Evolutionary conservation across 2,329 filamentous ascomycete species (phyloP), one percentile per base, ranked within the genome.

Genomic region (Aspergillus quadricinctus): DNA sequence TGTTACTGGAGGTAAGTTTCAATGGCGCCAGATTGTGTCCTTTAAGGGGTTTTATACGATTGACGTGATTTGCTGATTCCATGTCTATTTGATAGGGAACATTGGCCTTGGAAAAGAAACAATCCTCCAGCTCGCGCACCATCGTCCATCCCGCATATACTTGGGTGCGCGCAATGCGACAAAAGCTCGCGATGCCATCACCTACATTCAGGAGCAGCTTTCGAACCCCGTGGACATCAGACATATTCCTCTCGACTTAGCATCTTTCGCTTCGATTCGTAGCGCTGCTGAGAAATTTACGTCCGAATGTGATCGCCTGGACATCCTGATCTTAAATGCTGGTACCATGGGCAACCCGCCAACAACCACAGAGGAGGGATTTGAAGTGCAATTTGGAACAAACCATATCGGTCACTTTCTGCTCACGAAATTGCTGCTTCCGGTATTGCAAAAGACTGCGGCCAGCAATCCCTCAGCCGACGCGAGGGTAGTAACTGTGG

Each of bases 71-170:
- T 46, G 10, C 43, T 27, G 21, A 46, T 23, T 23, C 23, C 21
- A 25, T 23, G 21, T 25, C 6, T 41, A 45, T 49, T 56, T 3
- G 14, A n/a, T 49, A 77, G 77, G 78, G 28, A 80, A 79, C 59
- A 63, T 69, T 27, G 78, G 78, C 8, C 70, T 80, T 27, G 79
- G 79, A 35, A 75, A 74, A 65, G 75, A 80, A 61, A 77, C 78
- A 7, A 67, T 81, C 46, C 64, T 75, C 37, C 74, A 78, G 52
- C 72, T 83, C 46, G 78, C 78, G n/a, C 73, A 72, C 55, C 82
- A 84, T 64, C 66, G 72, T 7, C 81, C 83, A 1, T 70, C 72
- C 0, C 77, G 81, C 55, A 80, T 85, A 58, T 84, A 81, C 70
- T 76, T 86, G 56, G 80, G 77, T 14, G 81, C 80, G 2, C 78